Evolutionary conservation across 1,139 yeast species (phyloP).

Genomic region (Suhomyces anneliseae): DNA sequence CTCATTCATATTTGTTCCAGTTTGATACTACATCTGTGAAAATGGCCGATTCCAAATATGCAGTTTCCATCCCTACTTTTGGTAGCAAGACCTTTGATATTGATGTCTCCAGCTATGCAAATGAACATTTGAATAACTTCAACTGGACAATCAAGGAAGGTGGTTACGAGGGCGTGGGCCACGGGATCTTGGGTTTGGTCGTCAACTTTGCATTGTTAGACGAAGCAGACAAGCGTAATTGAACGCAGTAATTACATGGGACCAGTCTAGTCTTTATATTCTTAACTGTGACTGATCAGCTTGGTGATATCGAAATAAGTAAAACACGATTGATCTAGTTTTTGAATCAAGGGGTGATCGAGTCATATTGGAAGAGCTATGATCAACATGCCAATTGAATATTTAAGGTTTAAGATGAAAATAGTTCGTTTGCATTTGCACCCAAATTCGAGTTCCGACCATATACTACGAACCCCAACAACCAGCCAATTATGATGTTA

Average conservation of each 20-base stretch:
- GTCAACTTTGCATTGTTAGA: constrained; percentile 41
- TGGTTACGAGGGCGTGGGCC: constrained; percentile 40
- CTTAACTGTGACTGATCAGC: background rate
- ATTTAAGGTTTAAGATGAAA: no score
- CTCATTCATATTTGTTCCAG: constrained; percentile 28
- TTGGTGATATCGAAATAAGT: no score
- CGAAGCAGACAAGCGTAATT: constrained; percentile 18
- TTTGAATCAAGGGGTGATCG: no score
- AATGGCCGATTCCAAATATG: constrained; percentile 41
- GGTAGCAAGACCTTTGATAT: constrained; percentile 42
- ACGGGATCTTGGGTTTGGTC: constrained; percentile 38
- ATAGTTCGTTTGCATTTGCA: no score
- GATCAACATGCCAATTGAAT: no score
- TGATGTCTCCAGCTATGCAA: constrained; percentile 41
- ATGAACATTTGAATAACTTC: constrained; percentile 43
- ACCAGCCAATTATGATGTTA: no score
- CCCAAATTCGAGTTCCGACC: no score
- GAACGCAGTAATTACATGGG: background rate
- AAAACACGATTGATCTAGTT: no score
- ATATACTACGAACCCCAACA: no score
- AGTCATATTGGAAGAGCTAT: no score
- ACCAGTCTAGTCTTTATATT: background rate
- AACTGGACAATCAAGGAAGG: constrained; percentile 45
- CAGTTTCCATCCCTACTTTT: constrained; percentile 43
- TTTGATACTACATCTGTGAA: constrained; percentile 46